Evolutionary conservation across 805 yeast species (phyloP), one percentile per base, ranked within the genome.

Genomic region (Kodamaea jinghongensis): DNA sequence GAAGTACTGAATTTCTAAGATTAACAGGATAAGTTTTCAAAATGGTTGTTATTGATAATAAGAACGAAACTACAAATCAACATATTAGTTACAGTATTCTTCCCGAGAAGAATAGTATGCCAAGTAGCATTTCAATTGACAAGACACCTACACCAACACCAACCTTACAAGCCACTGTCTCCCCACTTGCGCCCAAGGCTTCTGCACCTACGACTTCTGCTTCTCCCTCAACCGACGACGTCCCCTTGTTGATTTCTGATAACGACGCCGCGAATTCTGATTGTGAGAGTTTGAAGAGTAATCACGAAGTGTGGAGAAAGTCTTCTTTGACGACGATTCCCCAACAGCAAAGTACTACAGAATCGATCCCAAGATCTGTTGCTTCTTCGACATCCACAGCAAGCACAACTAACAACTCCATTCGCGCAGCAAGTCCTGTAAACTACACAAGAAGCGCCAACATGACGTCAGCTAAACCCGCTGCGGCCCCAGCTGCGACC

Each of bases 181-280:
- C 23, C 23, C 23, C 23, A 8, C 23, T 20, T 20, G 23, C 23
- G 8, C 23, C 14, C 37, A 34, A 35, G 17, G 25, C 29, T 6
- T 28, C 36, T 20, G 36, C 36, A n/a, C 13, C 17, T 16, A 25
- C 13, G 26, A 16, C 12, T 16, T 46, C 23, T 20, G 23, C 23
- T 6, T 20, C 23, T 20, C 23, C 23, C 7, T 20, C 7, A 5
- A n/a, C 35, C 10, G 55, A 52, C 34, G 69, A 63, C 40, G 51
- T 63, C 33, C 70, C 70, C 7, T 52, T 55, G 22, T 50, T 64
- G 16, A 51, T 64, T 9, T 54, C 67, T 20, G 70, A 64, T 38
- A 46, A 54, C 47, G 69, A 60, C 27, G 61, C 48, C 16, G 47
- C 23, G 8, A 8, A 37, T 13, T 56, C 61, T 4, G 64, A 60